Evolutionary conservation across 2,329 filamentous ascomycete genomes (phyloP), one percentile per base, ranked within the genome.

Genomic region (Akanthomyces lecanii): DNA sequence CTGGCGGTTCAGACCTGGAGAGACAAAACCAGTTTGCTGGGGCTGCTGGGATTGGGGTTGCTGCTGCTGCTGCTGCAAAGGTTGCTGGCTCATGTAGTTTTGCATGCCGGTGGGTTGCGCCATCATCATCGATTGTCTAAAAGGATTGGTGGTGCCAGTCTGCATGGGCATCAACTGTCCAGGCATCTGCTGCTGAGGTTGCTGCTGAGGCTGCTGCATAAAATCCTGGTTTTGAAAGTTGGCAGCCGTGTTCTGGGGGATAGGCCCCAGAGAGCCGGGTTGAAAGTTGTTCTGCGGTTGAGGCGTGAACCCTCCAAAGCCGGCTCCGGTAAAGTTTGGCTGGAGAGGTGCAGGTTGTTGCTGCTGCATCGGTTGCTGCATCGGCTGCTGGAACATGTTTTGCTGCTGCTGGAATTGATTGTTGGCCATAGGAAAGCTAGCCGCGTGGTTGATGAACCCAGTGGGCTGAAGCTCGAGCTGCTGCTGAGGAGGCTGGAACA

Each of bases 71-170:
- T 52, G 47, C 38, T 61, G 58, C 40, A 53, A 12, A 16, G 50
- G 25, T 18, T 61, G 57, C 59, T 72, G 69, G 28, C 77, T 73
- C 36, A 72, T 71, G 18, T 61, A 52, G 18, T 30, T 40, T 8
- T 75, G 69, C 67, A 78, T 73, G 53, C 83, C 83, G 8, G 85
- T 85, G 69, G 81, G 79, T 70, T 83, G 80, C 65, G 73, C 78
- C 79, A 83, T 81, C 78, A 97, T 80, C 87, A 94, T 94, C 1
- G 94, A 97, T 72, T 92, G 89, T 48, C 95, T 85, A 84, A 99
- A 99, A 0, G 95, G 95, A 72, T 99, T 99, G 8, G 92, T 97
- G 25, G 81, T 87, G 14, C 69, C 68, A 28, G 68, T 68, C 40
- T 68, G 64, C 60, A 66, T 68, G 23, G 67, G 68, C 38, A 66